phyloP scores from a whole-genome alignment of 2,329 filamentous ascomycete genomes.

The Alternaria novae-zelandiae region DNA sequence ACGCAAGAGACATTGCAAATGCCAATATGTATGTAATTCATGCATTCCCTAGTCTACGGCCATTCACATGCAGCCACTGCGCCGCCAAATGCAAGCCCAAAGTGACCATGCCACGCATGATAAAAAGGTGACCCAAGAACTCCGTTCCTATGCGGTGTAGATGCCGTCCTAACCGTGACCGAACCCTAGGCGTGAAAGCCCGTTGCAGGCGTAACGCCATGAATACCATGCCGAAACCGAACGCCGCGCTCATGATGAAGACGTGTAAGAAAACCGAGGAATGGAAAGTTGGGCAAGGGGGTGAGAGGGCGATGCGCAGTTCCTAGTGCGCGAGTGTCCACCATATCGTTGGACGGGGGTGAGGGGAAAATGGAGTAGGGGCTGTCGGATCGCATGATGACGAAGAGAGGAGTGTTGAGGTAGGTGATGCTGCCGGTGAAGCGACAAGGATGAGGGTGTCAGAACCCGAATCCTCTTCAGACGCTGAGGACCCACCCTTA shows the following conservation, averaged over 20 bases:
- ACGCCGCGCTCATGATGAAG: constrained; percentile 32
- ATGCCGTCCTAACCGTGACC: constrained; percentile 10
- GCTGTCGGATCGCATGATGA: not conserved
- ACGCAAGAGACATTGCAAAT: no score
- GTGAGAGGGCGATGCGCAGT: constrained; percentile 6
- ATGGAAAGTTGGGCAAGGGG: not conserved
- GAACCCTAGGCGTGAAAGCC: constrained; percentile 1
- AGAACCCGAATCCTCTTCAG: not conserved
- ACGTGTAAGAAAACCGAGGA: constrained; percentile 5
- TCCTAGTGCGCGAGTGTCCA: constrained; percentile 2
- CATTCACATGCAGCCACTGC: not conserved
- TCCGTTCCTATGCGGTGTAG: constrained; percentile 29
- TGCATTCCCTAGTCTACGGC: not conserved
- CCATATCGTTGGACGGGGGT: not conserved
- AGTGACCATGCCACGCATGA: not conserved
- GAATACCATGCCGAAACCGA: constrained; percentile 18
- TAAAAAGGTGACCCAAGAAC: constrained; percentile 9
- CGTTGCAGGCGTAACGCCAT: constrained; percentile 2
- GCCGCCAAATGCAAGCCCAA: not conserved
- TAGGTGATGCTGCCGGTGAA: not conserved
- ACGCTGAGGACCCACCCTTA: not conserved
- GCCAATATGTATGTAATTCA: not conserved
- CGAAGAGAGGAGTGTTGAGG: not conserved
- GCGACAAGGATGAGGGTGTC: not conserved
- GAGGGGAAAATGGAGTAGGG: not conserved